Base-by-base conservation (phyloP, 441 rosid species). In the Adansonia grandidieri region DNA sequence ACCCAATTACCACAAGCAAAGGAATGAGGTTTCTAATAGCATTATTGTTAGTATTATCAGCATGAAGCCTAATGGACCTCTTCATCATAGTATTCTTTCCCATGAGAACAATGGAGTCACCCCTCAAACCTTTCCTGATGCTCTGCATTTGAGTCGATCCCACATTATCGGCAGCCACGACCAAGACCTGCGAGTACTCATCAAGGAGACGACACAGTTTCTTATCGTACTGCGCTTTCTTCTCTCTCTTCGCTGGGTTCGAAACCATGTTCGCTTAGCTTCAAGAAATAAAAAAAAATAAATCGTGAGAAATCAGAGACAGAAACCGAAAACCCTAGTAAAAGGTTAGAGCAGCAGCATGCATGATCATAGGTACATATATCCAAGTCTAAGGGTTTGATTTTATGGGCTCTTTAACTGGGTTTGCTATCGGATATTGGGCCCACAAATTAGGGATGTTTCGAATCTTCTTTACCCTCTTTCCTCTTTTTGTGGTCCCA, bases 61-160 rank as follows among this genome's bases (percentile, higher is more conserved):
- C 80, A 32, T 85, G 86, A 6, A 85, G 32, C 80, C 78, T 81
- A 65, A 85, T 74, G 50, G 88, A 73, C 20, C 86, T 72, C 73
- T 85, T 85, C 86, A 85, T 85, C 88, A 85, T 85, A 32, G 88
- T 83, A 45, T 85, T 85, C 75, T 85, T 83, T 10, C 88, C 88
- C 88, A 85, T 85, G 56, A 85, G 80, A 3, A 83, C 74, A 14
- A 83, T 11, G 13, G 88, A 85, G 47, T 85, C 80, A 9, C 83
- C 88, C 0, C 88, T 73, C 56, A 85, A 73, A 47, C 83, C 88
- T 68, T 53, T 66, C 57, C 88, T 78, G 47, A 85, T 85, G 74
- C 54, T 69, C 67, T 45, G 74, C 48, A 81, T 56, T 68, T 84
- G 86, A 42, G 37, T 80, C 10, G 86, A 84, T 0, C 86, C 84